Evolutionary conservation across 306 rosid genomes (phyloP).

Genomic region (Albizia julibrissin): DNA sequence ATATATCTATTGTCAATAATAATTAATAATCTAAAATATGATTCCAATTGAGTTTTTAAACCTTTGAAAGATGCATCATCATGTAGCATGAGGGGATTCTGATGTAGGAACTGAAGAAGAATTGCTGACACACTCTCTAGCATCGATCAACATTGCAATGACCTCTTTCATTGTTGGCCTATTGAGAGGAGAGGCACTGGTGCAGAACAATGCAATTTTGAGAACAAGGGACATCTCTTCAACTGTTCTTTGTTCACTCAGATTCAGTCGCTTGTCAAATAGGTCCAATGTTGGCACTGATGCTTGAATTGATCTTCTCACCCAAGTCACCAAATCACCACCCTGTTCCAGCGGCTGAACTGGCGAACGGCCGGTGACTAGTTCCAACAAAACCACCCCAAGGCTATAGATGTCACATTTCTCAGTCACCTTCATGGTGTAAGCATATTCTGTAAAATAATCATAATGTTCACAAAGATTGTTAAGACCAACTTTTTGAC

Average conservation of each 20-base stretch:
- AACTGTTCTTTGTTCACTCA: slow-evolving; percentile 43
- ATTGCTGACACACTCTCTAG: slow-evolving; percentile 53
- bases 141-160: slow-evolving; percentile 74
- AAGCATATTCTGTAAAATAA: slow-evolving; percentile 65
- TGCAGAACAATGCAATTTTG: slow-evolving; percentile 77
- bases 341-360: slow-evolving; percentile 83
- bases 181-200: slow-evolving; percentile 64
- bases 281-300: slow-evolving; percentile 46
- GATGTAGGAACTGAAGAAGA: slow-evolving; percentile 61
- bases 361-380: slow-evolving; percentile 64
- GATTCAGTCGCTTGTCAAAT: slow-evolving; percentile 63
- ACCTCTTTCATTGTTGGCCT: slow-evolving; percentile 91
- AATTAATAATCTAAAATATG: neutral
- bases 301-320: slow-evolving; percentile 60
- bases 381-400: slow-evolving; percentile 76
- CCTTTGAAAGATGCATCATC: slow-evolving; percentile 54
- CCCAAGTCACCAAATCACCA: slow-evolving; percentile 74
- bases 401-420: slow-evolving; percentile 84
- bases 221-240: slow-evolving; percentile 80
- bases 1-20: neutral
- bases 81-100: slow-evolving; percentile 51
- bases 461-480: no score
- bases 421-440: slow-evolving; percentile 82
- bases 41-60: slow-evolving; percentile 32
- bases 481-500: neutral